Evolutionary conservation across 2,329 filamentous ascomycete species (phyloP), one percentile per base, ranked within the genome.

Genomic region (Ophiostoma ulmi): DNA sequence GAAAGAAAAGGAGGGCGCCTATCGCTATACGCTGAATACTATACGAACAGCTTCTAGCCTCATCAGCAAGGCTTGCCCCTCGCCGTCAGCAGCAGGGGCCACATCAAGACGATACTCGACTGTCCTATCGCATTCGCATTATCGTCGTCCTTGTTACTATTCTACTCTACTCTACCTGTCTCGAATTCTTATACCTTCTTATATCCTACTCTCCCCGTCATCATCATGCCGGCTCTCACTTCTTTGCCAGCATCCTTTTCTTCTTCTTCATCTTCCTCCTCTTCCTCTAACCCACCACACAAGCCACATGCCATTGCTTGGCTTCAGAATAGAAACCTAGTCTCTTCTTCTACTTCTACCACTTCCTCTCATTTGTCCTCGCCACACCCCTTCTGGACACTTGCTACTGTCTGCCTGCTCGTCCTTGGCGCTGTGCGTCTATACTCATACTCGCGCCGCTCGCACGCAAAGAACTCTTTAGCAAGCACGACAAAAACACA

Each of bases 161-260:
- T 31, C 31, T 31, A 31, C 31, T 31, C 31, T 31, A 31, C 31
- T 31, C 31, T 31, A 31, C 31, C 31, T 31, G 31, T 3, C 55
- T 61, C 26, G 13, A 31, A 8, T 31, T 14, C 36, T 65, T 22
- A 20, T 48, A 48, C 44, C 44, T 39, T 22, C 63, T 39, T 22
- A 22, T 22, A 65, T 36, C 63, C 36, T 20, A 44, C 65, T 26
- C 22, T 4, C 3, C 3, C 31, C 31, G 4, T 31, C 22, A 22
- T 67, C 65, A 68, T 48, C 26, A 63, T 48, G 68, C 58, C 68
- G 22, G 68, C 68, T 38, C 38, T 63, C 10, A 63, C 26, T 31
- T 26, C 48, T 41, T 11, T 36, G 1, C 35, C 35, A 13, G 5
- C 65, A 10, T 67, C 39, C n/a, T 17, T 22, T 14, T 67, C 38